phyloP scores from a whole-genome alignment of 805 yeast species.

The Middelhovenomyces tepae region DNA sequence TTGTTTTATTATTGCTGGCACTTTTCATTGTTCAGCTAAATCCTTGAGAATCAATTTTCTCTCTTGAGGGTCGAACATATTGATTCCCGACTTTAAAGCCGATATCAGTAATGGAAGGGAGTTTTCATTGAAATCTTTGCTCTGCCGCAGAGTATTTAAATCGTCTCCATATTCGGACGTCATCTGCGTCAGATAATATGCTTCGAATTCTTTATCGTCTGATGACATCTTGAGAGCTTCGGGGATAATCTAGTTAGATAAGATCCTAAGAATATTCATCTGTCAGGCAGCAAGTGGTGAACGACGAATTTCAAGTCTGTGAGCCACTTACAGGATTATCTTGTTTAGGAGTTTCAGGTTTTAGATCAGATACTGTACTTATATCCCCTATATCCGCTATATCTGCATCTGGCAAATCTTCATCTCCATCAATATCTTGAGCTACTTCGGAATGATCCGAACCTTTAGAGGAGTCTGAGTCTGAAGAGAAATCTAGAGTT shows the following conservation, averaged over 20 bases:
- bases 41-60: constrained; percentile 13
- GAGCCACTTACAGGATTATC: too few species aligned
- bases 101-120: constrained; percentile 26
- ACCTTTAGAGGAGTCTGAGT: constrained; percentile 10
- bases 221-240: constrained; percentile 1
- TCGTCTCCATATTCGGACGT: constrained; percentile 42
- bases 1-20: background rate
- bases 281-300: too few species aligned
- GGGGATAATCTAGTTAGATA: too few species aligned
- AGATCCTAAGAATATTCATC: too few species aligned
- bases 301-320: too few species aligned
- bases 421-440: constrained; percentile 1
- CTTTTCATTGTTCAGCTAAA: background rate
- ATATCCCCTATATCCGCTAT: constrained; percentile 12
- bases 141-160: constrained; percentile 32
- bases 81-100: constrained; percentile 30
- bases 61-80: constrained; percentile 28
- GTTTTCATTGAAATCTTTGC: constrained; percentile 34
- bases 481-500: constrained; percentile 15
- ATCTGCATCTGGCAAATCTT: too few species aligned
- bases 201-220: constrained; percentile 1
- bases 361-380: constrained; percentile 1
- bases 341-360: too few species aligned
- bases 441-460: constrained; percentile 4
- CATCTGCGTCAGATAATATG: constrained; percentile 35